These are phyloP conservation scores for Chytridium lagenaria DNA, from an alignment of 371 early-diverging fungal genomes.

Conservation along the genomic window DNA sequence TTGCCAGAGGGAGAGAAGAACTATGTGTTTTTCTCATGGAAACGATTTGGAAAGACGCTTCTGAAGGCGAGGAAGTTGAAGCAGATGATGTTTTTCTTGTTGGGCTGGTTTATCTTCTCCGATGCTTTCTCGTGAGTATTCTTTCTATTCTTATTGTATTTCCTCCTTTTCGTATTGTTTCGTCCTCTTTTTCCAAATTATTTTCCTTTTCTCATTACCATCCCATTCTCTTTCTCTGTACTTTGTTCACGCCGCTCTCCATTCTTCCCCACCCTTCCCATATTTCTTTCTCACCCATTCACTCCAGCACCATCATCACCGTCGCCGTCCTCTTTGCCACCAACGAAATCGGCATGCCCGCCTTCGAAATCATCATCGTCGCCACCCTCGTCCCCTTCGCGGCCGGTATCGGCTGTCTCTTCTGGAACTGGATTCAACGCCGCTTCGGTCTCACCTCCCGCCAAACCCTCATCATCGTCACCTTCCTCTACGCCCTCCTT, in stretches of 20 bases:
- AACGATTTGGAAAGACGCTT: no score
- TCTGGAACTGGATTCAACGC: conserved; percentile 56
- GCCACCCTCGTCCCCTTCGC: no score
- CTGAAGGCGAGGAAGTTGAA: no score
- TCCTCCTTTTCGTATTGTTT: no score
- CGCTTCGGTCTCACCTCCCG: conserved; percentile 33
- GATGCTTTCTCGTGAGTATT: conserved; percentile 37
- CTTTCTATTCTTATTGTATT: no score
- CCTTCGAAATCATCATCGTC: conserved; percentile 22
- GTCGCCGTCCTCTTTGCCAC: conserved; percentile 58
- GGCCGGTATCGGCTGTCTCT: conserved; percentile 55
- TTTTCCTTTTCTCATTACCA: neutral
- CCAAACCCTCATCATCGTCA: conserved; percentile 35
- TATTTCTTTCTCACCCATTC: no score
- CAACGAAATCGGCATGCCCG: conserved; percentile 36
- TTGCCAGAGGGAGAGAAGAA: no score
- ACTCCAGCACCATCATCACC: conserved; percentile 29
- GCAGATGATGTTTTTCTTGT: no score
- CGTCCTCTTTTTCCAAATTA: no score
- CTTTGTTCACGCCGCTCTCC: neutral
- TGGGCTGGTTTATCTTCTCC: conserved; percentile 50
- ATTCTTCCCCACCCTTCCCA: neutral
- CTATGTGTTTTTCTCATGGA: no score
- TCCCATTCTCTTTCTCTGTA: neutral
- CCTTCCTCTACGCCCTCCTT: conserved; percentile 44